Base-by-base conservation (phyloP, 2,329 filamentous ascomycete species). In the Triangularia verruculosa region DNA sequence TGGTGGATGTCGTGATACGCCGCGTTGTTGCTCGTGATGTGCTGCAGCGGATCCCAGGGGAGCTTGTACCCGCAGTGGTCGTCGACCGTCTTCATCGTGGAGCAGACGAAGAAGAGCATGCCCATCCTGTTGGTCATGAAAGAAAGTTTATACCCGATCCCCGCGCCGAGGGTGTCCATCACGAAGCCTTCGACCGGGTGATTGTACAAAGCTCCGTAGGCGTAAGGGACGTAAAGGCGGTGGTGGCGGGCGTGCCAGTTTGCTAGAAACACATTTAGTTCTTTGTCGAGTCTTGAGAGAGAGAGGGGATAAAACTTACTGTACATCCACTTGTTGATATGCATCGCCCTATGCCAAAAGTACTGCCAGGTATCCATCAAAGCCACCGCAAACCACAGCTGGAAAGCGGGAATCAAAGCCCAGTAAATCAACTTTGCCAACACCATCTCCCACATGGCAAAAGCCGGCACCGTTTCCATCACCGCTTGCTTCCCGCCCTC, bases 1-100 rank as follows among this genome's bases (percentile, higher is more conserved):
- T 99, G 95, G 78, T 99, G 95, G 64, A 99, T 94, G 74, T 99
- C 95, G 74, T 99, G 95, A 77, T 98, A 99, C 34, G 89, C 89
- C 25, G 95, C 94, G 71, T 98, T 97, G 82, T 99, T 98, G 75
- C 90, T 90, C 53, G 93, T 96, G 66, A 98, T 83, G 74, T 90
- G 88, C 82, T 97, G 93, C 61, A 98, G 82, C 1, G 94, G 94
- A 76, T 99, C 95, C 87, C 90, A 98, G 1, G 95, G 95, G 66
- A 99, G 89, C n/a, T 87, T 83, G 74, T 98, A 99, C 68, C 95
- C 95, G 77, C 94, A 97, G 79, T 99, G 95, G 74, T 99, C 95
- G 73, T 97, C 93, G 25, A 98, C 92, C 0, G 95, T 98, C 82
- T 99, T 99, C 81, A 97, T 87, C 7, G 92, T 96, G 30, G 91